Evolutionary conservation across 805 yeast genomes (phyloP).

Genomic region (Saccharomycopsis guyanensis): DNA sequence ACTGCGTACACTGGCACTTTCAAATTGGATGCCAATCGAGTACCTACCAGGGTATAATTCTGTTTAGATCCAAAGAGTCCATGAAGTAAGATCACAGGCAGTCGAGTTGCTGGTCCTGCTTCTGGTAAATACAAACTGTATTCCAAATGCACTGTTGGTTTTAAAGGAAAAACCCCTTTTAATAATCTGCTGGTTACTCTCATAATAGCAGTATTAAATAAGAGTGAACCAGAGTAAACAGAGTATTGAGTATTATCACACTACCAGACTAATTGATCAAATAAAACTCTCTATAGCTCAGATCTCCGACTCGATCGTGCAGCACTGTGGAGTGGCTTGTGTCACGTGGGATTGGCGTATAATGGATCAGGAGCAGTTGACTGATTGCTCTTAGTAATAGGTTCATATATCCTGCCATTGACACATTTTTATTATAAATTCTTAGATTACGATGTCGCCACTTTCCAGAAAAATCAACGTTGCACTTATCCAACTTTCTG

Average conservation of each 20-base stretch:
- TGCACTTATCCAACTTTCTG: conserved; percentile 77
- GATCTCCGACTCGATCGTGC: too few species aligned
- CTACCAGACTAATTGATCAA: too few species aligned
- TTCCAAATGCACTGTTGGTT: conserved; percentile 17
- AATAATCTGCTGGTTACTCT: background rate
- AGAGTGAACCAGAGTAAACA: too few species aligned
- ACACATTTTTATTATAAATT: too few species aligned
- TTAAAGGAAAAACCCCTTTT: conserved; percentile 1
- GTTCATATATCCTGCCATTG: too few species aligned
- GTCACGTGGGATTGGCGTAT: too few species aligned
- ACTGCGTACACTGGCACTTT: conserved; percentile 33
- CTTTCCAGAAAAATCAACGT: conserved; percentile 53
- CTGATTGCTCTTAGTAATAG: too few species aligned
- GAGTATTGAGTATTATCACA: too few species aligned
- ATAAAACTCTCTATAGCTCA: too few species aligned
- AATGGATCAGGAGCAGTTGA: too few species aligned
- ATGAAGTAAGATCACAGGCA: conserved; percentile 42
- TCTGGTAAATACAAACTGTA: conserved; percentile 12
- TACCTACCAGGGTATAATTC: conserved; percentile 36
- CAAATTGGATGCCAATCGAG: conserved; percentile 28
- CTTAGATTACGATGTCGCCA: background rate
- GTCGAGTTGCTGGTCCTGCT: conserved; percentile 3
- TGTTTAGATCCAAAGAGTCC: conserved; percentile 47
- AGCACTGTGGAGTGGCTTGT: too few species aligned
- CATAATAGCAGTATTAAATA: too few species aligned